Evolutionary conservation across 768 basidiomycete species (phyloP).

Genomic region (Lentinula sp.): DNA sequence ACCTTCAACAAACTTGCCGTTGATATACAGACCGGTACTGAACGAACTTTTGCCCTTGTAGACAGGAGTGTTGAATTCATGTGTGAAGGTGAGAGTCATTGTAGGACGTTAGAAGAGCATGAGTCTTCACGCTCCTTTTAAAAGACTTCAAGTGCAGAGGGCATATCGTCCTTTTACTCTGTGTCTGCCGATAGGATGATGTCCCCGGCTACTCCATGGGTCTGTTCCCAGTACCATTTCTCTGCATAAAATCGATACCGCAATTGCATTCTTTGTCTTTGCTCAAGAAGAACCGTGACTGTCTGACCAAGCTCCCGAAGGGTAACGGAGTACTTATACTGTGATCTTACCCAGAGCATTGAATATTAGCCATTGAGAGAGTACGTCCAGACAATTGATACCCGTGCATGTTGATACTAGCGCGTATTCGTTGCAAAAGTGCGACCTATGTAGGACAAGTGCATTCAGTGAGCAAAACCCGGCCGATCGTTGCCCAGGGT

Average conservation of each 20-base stretch:
- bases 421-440: background rate
- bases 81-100: slow-evolving; percentile 22
- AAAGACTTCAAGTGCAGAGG: background rate
- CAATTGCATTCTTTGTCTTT: background rate
- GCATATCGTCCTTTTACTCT: background rate
- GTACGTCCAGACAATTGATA: background rate
- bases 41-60: slow-evolving; percentile 58
- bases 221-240: too few species aligned
- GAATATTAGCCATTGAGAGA: too few species aligned
- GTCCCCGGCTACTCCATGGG: too few species aligned
- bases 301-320: background rate
- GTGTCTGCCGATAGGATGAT: too few species aligned
- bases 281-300: background rate
- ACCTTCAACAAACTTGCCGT: slow-evolving; percentile 61
- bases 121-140: background rate
- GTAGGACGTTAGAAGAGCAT: background rate
- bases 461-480: too few species aligned
- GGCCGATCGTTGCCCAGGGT: background rate
- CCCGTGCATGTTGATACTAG: background rate
- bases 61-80: slow-evolving; percentile 46
- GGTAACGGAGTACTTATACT: background rate
- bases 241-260: background rate
- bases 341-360: background rate
- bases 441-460: background rate
- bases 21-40: slow-evolving; percentile 69